phyloP scores from a whole-genome alignment of 2,329 filamentous ascomycete genomes.

The Polychaeton citri region DNA sequence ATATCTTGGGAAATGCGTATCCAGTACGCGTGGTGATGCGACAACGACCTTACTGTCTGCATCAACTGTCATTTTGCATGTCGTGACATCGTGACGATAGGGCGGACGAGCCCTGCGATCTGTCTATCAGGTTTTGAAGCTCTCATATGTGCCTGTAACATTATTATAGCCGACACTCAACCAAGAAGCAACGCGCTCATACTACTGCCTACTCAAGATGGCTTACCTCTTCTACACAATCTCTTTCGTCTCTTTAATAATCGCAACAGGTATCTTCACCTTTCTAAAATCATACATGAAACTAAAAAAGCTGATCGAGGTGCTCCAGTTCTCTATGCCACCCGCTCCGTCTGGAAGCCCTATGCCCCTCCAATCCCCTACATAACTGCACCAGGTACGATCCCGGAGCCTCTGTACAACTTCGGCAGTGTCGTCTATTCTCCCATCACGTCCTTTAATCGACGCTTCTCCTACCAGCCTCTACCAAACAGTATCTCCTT shows the following conservation, averaged over 20 bases:
- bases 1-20: no score
- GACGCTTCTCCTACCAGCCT: constrained; percentile 56
- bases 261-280: constrained; percentile 46
- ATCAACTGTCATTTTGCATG: no score
- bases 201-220: constrained; percentile 40
- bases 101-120: no score
- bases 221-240: constrained; percentile 68
- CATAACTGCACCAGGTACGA: constrained; percentile 30
- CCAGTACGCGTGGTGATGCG: no score
- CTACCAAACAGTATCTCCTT: constrained; percentile 56
- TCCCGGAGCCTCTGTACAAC: constrained; percentile 43
- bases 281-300: neutral
- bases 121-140: no score
- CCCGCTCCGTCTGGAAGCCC: constrained; percentile 63
- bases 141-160: no score
- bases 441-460: constrained; percentile 23
- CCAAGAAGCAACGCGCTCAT: no score
- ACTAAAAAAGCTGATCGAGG: constrained; percentile 6
- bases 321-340: constrained; percentile 57
- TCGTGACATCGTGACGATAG: no score
- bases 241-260: constrained; percentile 56
- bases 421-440: constrained; percentile 7
- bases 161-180: no score
- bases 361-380: constrained; percentile 47
- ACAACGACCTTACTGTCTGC: no score